phyloP scores from a whole-genome alignment of 352 stramenopile genomes.

The Globisporangium perplexum region DNA sequence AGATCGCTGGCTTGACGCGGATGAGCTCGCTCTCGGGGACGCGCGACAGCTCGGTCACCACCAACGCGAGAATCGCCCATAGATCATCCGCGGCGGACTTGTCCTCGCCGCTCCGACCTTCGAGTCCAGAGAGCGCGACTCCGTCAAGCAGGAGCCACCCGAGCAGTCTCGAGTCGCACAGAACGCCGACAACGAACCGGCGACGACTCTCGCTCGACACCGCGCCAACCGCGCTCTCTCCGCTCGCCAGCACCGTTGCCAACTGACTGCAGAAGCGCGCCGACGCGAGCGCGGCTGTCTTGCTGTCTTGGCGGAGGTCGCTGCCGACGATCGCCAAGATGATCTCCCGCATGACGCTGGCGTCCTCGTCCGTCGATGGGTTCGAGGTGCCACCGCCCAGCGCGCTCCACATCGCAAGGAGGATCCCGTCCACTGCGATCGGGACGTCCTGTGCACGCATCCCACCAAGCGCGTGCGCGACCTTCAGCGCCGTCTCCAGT shows the following conservation, averaged over 20 bases:
- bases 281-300: not conserved
- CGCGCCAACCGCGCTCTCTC: conserved; percentile 2
- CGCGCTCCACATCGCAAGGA: not conserved
- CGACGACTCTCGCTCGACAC: conserved; percentile 5
- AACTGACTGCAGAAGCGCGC: conserved; percentile 15
- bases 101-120: not conserved
- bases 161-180: conserved; percentile 25
- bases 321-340: conserved; percentile 14
- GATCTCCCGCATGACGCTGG: conserved; percentile 19
- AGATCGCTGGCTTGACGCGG: conserved; percentile 20
- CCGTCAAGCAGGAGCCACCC: conserved; percentile 18
- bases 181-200: conserved; percentile 16
- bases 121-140: conserved; percentile 3
- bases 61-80: conserved; percentile 23
- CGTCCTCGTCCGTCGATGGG: conserved; percentile 7
- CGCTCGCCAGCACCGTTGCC: conserved; percentile 10
- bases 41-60: conserved; percentile 17
- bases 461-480: conserved; percentile 14
- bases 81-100: conserved; percentile 7
- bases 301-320: not conserved
- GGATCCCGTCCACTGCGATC: conserved; percentile 16
- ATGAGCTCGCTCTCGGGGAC: conserved; percentile 16
- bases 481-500: conserved; percentile 22
- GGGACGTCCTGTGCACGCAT: conserved; percentile 18
- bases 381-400: not conserved